phyloP scores from a whole-genome alignment of 129 eudicot species.

The Dittrichia graveolens region DNA sequence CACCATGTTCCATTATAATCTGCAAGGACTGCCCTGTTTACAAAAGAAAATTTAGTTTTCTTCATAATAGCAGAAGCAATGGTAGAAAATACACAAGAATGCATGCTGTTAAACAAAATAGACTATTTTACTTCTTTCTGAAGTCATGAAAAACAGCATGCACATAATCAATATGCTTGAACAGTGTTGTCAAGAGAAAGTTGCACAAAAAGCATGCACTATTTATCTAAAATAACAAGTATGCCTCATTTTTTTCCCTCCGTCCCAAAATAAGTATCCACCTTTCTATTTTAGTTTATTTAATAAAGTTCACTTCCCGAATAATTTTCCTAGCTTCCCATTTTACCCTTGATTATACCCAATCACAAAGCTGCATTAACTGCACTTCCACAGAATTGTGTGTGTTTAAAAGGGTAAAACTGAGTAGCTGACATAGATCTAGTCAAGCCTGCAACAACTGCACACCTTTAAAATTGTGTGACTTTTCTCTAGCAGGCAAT shows the following conservation, averaged over 20 bases:
- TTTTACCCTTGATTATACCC: too few relatives aligned
- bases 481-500: background rate
- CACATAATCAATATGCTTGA: background rate
- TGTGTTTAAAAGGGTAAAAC: too few relatives aligned
- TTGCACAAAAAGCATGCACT: slow-evolving; percentile 9
- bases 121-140: background rate
- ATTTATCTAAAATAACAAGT: slow-evolving; percentile 14
- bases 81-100: slow-evolving; percentile 13
- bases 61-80: background rate
- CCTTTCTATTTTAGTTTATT: too few relatives aligned
- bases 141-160: background rate
- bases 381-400: too few relatives aligned
- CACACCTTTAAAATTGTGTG: too few relatives aligned
- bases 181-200: slow-evolving; percentile 1
- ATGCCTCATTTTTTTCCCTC: background rate
- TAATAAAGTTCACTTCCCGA: too few relatives aligned
- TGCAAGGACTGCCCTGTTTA: slow-evolving; percentile 78
- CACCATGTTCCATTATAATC: slow-evolving; percentile 93
- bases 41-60: slow-evolving; percentile 1
- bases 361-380: too few relatives aligned
- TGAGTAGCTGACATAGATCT: too few relatives aligned
- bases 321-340: too few relatives aligned
- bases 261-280: too few relatives aligned
- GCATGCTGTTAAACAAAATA: background rate
- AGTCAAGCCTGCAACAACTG: too few relatives aligned